A percentile compares a stretch with the other conserved stretches of the same genome.
Conservation (phyloP, 1,284 basidiomycete species). For the Irpex sp. region DNA sequence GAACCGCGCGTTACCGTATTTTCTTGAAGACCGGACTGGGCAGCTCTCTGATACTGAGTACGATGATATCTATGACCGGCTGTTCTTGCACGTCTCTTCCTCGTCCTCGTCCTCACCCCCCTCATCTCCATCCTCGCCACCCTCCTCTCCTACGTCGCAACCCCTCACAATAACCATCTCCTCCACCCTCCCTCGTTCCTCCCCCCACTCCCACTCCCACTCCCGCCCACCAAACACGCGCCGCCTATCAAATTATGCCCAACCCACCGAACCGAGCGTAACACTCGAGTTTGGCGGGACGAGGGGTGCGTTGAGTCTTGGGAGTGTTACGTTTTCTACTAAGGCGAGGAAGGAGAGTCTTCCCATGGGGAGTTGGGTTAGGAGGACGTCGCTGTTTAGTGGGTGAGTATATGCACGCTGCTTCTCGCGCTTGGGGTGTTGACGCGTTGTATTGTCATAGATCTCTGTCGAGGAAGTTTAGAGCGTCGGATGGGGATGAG, state of each 20-base stretch:
- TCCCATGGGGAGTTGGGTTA: constrained; percentile 58
- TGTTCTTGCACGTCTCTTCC: constrained; percentile 55
- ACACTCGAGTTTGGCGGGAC: constrained; percentile 51
- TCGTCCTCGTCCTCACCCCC: not conserved
- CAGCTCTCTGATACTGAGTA: constrained; percentile 53
- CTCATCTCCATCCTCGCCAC: not conserved
- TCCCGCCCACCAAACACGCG: constrained; percentile 17
- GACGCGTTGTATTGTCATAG: constrained; percentile 27
- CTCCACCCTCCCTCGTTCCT: constrained; percentile 58
- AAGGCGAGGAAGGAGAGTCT: constrained; percentile 24
- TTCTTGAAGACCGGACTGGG: constrained; percentile 70
- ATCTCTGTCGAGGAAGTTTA: constrained; percentile 61
- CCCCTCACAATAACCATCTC: constrained; percentile 38
- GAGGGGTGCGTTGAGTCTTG: constrained; percentile 41
- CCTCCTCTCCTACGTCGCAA: too few species aligned
- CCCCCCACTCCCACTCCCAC: constrained; percentile 42
- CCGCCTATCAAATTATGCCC: constrained; percentile 32
- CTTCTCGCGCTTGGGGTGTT: constrained; percentile 7
- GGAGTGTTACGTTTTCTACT: constrained; percentile 46
- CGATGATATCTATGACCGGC: constrained; percentile 71
- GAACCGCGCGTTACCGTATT: constrained; percentile 41
- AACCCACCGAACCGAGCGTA: constrained; percentile 41
- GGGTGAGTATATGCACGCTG: constrained; percentile 39
- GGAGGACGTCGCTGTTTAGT: constrained; percentile 57
- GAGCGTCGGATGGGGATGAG: constrained; percentile 59